Evolutionary conservation across 1,284 basidiomycete genomes (phyloP), one percentile per base, ranked within the genome.

Genomic region (Microbotryum violaceum): DNA sequence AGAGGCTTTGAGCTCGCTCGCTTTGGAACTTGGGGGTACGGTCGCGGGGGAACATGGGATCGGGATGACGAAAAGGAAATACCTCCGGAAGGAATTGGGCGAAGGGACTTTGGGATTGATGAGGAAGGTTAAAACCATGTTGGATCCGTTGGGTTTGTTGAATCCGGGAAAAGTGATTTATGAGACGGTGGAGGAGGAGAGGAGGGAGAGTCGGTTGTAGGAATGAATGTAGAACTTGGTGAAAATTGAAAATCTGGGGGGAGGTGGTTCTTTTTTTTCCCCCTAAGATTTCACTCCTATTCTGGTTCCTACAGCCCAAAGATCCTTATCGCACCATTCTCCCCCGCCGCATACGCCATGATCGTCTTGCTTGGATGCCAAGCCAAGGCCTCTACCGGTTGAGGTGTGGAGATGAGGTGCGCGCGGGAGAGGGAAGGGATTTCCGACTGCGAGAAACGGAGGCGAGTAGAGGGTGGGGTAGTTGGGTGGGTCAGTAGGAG

Each of bases 141-240:
- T 91, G 27, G 89, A 91, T 74, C 88, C 89, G 4, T 70, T 83
- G 52, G 82, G 85, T 68, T 79, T 92, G 63, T 80, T 91, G 76
- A 91, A 91, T 73, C 89, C 89, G 2, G 86, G 85, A 45, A 90
- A 90, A 80, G 72, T 77, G 37, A 57, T 58, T 9, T 61, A 37
- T 18, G 47, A 49, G 27, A 42, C 37, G 4, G 37, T 42, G 12
- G 37, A 42, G 37, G 37, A 42, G 37, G 37, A 42, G 37, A 42
- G 5, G 37, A 42, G 37, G 37, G 37, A 42, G 37, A 42, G 37
- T 42, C 37, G 37, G 37, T 42, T 42, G 37, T 42, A 31, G 6
- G 27, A 27, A 6, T 27, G 27, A 8, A 31, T 10, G 31, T 31
- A 31, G 31, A 31, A 2, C 1, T 31, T 31, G 7, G 31, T 31